phyloP scores from a whole-genome alignment of 805 yeast genomes.

The Ogataea haglerorum region DNA sequence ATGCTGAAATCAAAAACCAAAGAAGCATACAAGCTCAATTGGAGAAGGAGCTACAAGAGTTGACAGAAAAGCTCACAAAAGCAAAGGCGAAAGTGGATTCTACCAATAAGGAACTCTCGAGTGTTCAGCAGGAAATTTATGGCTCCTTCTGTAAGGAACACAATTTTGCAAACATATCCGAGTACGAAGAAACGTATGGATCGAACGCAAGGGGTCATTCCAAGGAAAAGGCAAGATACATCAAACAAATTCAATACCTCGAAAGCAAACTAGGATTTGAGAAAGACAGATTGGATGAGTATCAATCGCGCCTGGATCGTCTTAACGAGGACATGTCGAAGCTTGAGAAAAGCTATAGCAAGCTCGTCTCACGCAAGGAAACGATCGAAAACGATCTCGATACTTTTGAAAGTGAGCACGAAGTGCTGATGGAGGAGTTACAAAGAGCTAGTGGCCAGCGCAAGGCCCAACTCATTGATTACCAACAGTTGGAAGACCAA shows the following conservation, averaged over 20 bases:
- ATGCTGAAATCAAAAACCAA: slow-evolving; percentile 52
- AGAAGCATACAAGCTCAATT: slow-evolving; percentile 20
- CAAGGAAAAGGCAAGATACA: slow-evolving; percentile 57
- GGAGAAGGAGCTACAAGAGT: slow-evolving; percentile 17
- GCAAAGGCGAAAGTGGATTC: slow-evolving; percentile 30
- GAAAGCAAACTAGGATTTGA: slow-evolving; percentile 66
- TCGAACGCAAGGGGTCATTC: slow-evolving; percentile 50
- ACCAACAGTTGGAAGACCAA: slow-evolving; percentile 29
- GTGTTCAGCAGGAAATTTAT: slow-evolving; percentile 46
- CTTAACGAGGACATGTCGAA: slow-evolving; percentile 38
- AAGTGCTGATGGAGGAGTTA: slow-evolving; percentile 35
- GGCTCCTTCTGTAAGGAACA: slow-evolving; percentile 50
- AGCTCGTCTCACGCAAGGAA: slow-evolving; percentile 34
- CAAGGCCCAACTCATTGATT: slow-evolving; percentile 15
- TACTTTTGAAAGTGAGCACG: slow-evolving; percentile 39
- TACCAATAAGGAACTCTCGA: slow-evolving; percentile 15
- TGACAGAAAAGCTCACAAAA: slow-evolving; percentile 26
- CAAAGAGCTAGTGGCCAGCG: slow-evolving; percentile 15
- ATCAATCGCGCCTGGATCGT: slow-evolving; percentile 42
- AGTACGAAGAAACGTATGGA: slow-evolving; percentile 71
- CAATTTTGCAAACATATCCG: slow-evolving; percentile 54
- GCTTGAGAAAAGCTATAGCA: slow-evolving; percentile 34
- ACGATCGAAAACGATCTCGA: slow-evolving; percentile 34
- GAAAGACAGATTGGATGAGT: slow-evolving; percentile 52
- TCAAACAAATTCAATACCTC: slow-evolving; percentile 58